Conservation (phyloP, 2,329 filamentous ascomycete genomes). For the Daldinia eschscholtzii region DNA sequence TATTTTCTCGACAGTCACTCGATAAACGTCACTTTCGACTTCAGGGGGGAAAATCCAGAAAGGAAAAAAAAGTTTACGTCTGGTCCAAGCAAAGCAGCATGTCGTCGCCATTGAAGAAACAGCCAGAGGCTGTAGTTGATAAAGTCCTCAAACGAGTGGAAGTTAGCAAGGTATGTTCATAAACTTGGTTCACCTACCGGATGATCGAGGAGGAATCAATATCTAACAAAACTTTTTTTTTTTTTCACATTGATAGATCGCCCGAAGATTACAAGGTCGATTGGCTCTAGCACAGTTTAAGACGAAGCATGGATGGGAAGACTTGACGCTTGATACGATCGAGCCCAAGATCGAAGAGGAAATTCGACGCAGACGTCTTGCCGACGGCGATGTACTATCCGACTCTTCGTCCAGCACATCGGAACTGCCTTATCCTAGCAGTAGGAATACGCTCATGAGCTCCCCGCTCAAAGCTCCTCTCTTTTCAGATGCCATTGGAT, state of each 20-base stretch:
- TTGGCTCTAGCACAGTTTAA: conserved; percentile 97
- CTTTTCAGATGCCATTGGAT: conserved; percentile 85
- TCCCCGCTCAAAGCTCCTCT: conserved; percentile 86
- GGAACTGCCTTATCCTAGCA: conserved; percentile 77
- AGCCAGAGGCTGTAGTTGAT: conserved; percentile 74
- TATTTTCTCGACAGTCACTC: conserved; percentile 46
- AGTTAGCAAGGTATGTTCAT: conserved; percentile 75
- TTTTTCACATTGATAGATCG: conserved; percentile 74
- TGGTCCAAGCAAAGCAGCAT: conserved; percentile 58
- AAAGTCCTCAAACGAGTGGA: conserved; percentile 79
- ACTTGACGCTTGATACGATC: conserved; percentile 86
- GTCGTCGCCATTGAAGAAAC: conserved; percentile 72
- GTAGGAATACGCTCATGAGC: conserved; percentile 76
- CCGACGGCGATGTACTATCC: conserved; percentile 80
- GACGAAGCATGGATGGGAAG: conserved; percentile 94
- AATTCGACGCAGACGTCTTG: conserved; percentile 77
- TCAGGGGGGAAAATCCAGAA: conserved; percentile 12
- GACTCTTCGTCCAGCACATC: conserved; percentile 89
- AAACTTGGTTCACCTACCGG: conserved; percentile 1
- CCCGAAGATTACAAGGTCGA: conserved; percentile 90
- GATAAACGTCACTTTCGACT: conserved; percentile 37
- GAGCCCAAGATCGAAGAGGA: conserved; percentile 87
- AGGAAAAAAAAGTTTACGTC: conserved; percentile 25
- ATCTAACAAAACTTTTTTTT: conserved; percentile 39
- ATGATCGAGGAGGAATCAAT: conserved; percentile 29